Base-by-base conservation (phyloP, 345 rosid genomes). In the Syzygium jambos region DNA sequence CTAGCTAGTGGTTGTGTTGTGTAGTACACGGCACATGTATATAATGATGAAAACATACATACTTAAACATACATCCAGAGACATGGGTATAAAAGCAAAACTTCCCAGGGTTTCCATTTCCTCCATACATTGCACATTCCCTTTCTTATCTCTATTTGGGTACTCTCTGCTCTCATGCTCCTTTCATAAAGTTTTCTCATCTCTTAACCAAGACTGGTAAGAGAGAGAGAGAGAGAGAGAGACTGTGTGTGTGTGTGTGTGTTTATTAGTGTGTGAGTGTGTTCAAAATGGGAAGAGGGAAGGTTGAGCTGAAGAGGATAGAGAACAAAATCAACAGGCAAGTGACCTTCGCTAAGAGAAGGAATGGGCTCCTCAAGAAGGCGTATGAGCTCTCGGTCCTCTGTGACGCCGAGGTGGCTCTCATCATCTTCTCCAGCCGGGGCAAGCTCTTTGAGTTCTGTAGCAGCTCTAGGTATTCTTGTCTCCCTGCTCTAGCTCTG, bases 241-340 rank as follows among this genome's bases (percentile, higher is more conserved):
- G 65, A n/a, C 51, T 52, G 29, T 38, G 22, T 38, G 22, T 87
- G 52, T 43, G 87, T 54, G 46, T 68, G 68, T 57, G 80, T 80
- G 49, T 34, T 68, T 68, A 68, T 17, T 68, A 68, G 43, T 65
- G 41, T 5, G 80, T 51, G 59, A 30, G 57, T 30, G 87, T 56
- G 34, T 11, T 30, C 43, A 86, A 82, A 4, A 93, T 94, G 96
- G 96, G 96, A 29, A 94, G 96, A 88, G 96, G 96, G 78, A 94
- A 88, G 90, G 96, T 94, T 56, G 94, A 93, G 91, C 87, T 94
- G 90, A 94, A 94, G 91, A 93, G 94, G 78, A 93, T 94, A 89
- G 96, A 94, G 90, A 94, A 94, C 90, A 93, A 94, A 92, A 92
- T 93, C 61, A 94, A 94, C 90, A 93, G 94, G 90, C 95, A 94